phyloP scores from a whole-genome alignment of 768 basidiomycete species.

The Tremella yokohamensis region DNA sequence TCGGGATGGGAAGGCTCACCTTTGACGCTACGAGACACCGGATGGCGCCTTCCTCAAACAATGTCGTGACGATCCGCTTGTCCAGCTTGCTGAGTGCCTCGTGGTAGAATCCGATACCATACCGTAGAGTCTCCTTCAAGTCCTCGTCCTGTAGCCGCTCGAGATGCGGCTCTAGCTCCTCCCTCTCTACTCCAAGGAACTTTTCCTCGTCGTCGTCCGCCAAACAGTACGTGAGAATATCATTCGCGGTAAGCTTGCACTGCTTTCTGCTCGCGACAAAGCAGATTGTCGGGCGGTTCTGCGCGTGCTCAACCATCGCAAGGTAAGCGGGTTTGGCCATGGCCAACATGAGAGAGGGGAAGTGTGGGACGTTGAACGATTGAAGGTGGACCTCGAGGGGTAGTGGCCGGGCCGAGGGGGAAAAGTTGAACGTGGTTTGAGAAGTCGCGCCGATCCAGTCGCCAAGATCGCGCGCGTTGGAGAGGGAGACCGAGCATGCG shows the following conservation, averaged over 20 bases:
- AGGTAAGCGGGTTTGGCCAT: conserved; percentile 99
- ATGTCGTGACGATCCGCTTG: conserved; percentile 83
- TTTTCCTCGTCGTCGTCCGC: conserved; percentile 79
- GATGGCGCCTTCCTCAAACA: conserved; percentile 91
- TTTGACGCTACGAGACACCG: conserved; percentile 92
- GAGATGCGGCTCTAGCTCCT: conserved; percentile 79
- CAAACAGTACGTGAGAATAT: conserved; percentile 79
- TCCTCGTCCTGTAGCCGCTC: conserved; percentile 74
- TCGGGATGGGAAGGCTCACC: conserved; percentile 54
- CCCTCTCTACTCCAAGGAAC: conserved; percentile 82
- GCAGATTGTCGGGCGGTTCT: conserved; percentile 78
- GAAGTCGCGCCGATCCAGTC: conserved; percentile 96
- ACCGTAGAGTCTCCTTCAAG: conserved; percentile 73
- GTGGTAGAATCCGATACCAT: conserved; percentile 92
- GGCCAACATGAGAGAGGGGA: conserved; percentile 95
- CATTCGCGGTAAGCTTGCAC: conserved; percentile 87
- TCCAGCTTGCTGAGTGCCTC: conserved; percentile 89
- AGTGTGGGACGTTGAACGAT: conserved; percentile 92
- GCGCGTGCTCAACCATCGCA: conserved; percentile 80
- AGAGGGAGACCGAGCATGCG: conserved; percentile 88
- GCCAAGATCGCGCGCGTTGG: conserved; percentile 90
- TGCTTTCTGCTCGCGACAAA: conserved; percentile 93
- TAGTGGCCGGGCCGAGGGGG: conserved; percentile 91
- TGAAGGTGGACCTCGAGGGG: conserved; percentile 98
- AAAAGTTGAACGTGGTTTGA: conserved; percentile 96